phyloP scores from a whole-genome alignment of 441 rosid genomes.

The Viola pubescens region DNA sequence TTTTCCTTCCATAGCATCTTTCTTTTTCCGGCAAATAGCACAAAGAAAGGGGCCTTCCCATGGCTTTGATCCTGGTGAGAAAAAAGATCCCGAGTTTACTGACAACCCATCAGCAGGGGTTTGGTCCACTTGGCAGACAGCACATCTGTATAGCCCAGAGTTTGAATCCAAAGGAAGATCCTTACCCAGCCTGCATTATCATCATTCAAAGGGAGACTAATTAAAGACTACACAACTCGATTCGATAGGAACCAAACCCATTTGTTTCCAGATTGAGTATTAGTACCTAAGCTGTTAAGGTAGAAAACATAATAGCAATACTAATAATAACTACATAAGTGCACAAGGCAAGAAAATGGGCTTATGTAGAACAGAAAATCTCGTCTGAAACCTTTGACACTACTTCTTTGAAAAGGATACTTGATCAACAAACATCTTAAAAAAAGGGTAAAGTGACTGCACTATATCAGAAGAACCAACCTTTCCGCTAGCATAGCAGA shows the following conservation, averaged over 20 bases:
- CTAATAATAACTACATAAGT: too few species aligned
- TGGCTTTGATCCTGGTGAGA: constrained; percentile 65
- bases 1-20: constrained; percentile 99
- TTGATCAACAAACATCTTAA: neutral
- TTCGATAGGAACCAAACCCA: neutral
- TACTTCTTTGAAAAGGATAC: neutral
- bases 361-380: too few species aligned
- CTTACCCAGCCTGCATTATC: constrained; percentile 74
- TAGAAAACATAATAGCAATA: too few species aligned
- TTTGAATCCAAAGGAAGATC: constrained; percentile 41
- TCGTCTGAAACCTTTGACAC: too few species aligned
- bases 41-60: constrained; percentile 96
- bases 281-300: too few species aligned
- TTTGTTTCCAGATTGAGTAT: too few species aligned
- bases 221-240: neutral
- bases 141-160: constrained; percentile 71
- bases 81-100: constrained; percentile 45
- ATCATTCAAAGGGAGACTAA: neutral
- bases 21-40: constrained; percentile 68
- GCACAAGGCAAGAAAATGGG: too few species aligned
- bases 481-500: constrained; percentile 95
- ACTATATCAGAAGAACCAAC: constrained; percentile 25
- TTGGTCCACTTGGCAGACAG: constrained; percentile 91
- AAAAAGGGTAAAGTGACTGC: neutral
- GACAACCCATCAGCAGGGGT: constrained; percentile 47